Evolutionary conservation across 495 filamentous ascomycete species (phyloP), one percentile per base, ranked within the genome.

Genomic region (Talaromyces wortmannii): DNA sequence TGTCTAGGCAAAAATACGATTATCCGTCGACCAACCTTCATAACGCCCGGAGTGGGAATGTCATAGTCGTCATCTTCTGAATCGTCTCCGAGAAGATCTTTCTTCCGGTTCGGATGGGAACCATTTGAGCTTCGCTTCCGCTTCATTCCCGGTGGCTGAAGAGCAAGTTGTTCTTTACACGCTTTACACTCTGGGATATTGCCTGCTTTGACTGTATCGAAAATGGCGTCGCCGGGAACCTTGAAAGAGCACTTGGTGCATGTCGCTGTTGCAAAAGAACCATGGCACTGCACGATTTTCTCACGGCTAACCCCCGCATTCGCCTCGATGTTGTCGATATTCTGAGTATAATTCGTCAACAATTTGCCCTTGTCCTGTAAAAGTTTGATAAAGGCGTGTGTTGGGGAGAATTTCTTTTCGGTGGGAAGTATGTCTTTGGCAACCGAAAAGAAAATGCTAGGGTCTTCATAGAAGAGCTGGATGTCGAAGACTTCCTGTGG

Each of bases 401-500:
- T 97, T 0, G 94, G 94, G 0, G 94, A 91, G 70, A 81, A 87
- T 58, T 84, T 86, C 61, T 74, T 78, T 53, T 78, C 73, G 6
- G 83, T 83, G 2, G 94, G 92, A 6, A 98, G 72, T 55, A 97
- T 96, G 63, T 95, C 91, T 59, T 87, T 87, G 5, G 94, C 94
- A 45, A 97, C 82, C 8, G 83, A 88, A 73, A 95, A 98, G 76
- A 98, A 98, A 55, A 92, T 89, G 52, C 73, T 85, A 5, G 92
- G 94, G 60, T 98, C 89, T 55, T 92, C 82, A 48, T 82, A 82
- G 67, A 98, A 98, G 43, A 90, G 69, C 18, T 82, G 69, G 55
- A 97, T 92, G 66, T 96, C 90, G 62, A 98, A 97, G 8, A 96
- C 92, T 58, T 97, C 91, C 63, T 97, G 91, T 0, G 92, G 92